phyloP scores from a whole-genome alignment of 2,329 filamentous ascomycete species.

The Coniochaeta prunicola region DNA sequence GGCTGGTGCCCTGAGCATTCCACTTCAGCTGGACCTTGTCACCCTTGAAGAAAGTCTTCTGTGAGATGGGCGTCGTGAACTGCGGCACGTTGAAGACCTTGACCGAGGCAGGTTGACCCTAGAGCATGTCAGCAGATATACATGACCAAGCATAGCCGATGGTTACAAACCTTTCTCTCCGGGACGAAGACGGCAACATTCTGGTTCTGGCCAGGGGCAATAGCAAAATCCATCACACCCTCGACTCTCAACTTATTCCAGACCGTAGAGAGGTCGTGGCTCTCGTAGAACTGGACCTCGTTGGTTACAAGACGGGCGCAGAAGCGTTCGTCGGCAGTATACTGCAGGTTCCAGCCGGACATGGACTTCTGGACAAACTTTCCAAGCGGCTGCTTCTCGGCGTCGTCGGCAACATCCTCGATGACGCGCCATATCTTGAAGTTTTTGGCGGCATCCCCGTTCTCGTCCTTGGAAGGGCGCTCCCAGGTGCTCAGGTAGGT shows the following conservation, averaged over 20 bases:
- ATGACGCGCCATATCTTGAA: constrained; percentile 91
- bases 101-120: constrained; percentile 90
- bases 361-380: constrained; percentile 94
- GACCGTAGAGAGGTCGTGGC: constrained; percentile 73
- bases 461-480: constrained; percentile 83
- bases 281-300: constrained; percentile 95
- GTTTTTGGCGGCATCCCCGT: constrained; percentile 91
- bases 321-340: constrained; percentile 86
- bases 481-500: constrained; percentile 97
- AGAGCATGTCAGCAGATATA: constrained; percentile 1
- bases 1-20: constrained; percentile 84
- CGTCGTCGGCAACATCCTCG: constrained; percentile 55
- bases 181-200: constrained; percentile 93
- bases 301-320: constrained; percentile 93
- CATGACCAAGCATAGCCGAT: neutral
- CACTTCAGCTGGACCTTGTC: constrained; percentile 99
- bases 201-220: constrained; percentile 84
- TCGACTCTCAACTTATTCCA: constrained; percentile 96
- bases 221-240: constrained; percentile 80
- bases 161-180: constrained; percentile 73
- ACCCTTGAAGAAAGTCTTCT: constrained; percentile 99
- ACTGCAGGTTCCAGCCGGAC: constrained; percentile 95
- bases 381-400: constrained; percentile 69
- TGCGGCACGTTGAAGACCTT: constrained; percentile 92
- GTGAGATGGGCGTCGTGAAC: constrained; percentile 75